Conservation (phyloP, 2,329 filamentous ascomycete species). For the Diplodia scrobiculata region DNA sequence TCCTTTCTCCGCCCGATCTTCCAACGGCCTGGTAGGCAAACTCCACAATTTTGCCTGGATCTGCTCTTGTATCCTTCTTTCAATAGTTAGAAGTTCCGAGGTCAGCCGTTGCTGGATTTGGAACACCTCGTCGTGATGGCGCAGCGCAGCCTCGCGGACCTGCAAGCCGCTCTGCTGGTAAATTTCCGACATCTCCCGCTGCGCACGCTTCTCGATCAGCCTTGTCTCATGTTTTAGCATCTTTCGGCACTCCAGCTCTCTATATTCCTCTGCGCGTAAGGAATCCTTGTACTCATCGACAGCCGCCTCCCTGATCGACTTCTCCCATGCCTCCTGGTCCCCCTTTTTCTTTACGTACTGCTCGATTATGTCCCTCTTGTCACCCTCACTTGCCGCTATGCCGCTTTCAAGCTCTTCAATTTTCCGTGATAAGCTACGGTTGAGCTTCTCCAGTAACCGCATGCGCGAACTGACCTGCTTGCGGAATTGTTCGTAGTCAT, state of each 20-base stretch:
- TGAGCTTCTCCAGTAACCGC: not conserved
- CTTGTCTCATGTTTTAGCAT: not conserved
- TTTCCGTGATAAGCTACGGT: not conserved
- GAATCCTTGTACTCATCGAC: not conserved
- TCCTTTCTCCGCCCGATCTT: not conserved
- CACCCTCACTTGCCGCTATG: not conserved
- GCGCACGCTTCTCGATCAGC: constrained; percentile 4
- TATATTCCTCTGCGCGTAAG: not conserved
- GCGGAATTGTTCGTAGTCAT: not conserved
- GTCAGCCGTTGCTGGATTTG: constrained; percentile 12
- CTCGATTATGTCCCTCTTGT: not conserved
- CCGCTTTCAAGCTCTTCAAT: not conserved
- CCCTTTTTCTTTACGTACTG: not conserved
- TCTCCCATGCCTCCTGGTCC: not conserved
- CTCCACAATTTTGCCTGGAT: not conserved
- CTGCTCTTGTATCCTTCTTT: constrained; percentile 12
- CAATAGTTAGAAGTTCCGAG: not conserved
- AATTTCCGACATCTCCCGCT: constrained; percentile 5
- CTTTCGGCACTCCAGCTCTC: not conserved
- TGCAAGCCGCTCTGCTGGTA: constrained; percentile 6
- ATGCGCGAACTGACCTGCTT: not conserved
- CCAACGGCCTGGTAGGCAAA: not conserved
- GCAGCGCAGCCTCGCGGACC: not conserved
- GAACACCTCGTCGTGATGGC: constrained; percentile 10
- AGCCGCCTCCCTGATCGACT: not conserved